Evolutionary conservation across 139 green algal genomes (phyloP), one percentile per base, ranked within the genome.

Genomic region (Closterium sp.): DNA sequence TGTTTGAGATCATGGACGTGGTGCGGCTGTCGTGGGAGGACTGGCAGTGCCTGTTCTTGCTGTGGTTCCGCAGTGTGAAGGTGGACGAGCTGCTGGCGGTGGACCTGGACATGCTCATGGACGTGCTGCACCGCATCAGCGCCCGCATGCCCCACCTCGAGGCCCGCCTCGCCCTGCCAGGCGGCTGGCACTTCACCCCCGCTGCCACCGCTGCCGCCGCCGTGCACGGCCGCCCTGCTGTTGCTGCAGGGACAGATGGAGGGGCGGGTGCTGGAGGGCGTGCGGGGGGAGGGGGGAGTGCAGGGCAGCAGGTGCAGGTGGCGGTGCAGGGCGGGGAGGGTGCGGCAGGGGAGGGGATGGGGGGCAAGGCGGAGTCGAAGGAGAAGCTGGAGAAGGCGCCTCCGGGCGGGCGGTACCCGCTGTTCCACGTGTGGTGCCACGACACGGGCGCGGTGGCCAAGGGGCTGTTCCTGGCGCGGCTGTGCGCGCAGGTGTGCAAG

Each of bases 1-100:
- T 87, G 30, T 33, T 92, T 36, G 28, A 88, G 86, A 36, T 84
- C 84, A 88, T 92, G 30, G 90, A 32, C 21, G 25, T 81, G 10
- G 87, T 93, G n/a, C 90, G 30, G 32, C 90, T 93, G 69, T 33
- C 90, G 31, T 33, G 87, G n/a, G 16, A 30, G 19, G 90, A 93
- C 30, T 93, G 90, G 90, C 87, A 93, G 87, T 30, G 69, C 32
- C 86, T 93, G 6, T 93, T 93, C 69, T 33, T 93, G 30, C 9
- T 34, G 25, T 93, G 90, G 90, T 92, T 87, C 33, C 21, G n/a
- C 1, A 28, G 25, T 3, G 90, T 34, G 28, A 33, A n/a, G 23
- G 34, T 93, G 35, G 86, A 91, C 21, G 86, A 69, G 87, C 31
- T 93, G 2, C 36, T 92, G 90, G 32, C 55, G 6, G 21, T 93